Conservation (phyloP, 306 rosid genomes). For the Malus fusca region DNA sequence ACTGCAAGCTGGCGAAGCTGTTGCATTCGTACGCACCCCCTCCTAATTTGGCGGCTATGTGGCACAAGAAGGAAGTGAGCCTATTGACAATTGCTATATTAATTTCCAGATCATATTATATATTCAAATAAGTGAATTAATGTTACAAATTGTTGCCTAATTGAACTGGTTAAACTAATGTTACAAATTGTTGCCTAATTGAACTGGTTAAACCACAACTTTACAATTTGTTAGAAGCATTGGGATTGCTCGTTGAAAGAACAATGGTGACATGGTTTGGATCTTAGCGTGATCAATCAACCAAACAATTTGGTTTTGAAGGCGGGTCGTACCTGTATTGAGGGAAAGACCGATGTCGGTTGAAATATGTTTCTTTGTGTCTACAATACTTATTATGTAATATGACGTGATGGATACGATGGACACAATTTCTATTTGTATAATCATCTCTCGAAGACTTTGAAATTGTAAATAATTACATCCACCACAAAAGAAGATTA, state of each 20-base stretch:
- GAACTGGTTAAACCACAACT: not conserved
- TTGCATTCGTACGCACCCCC: conserved; percentile 19
- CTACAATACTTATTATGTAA: not conserved
- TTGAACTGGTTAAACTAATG: not conserved
- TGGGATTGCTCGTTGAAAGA: too few relatives aligned
- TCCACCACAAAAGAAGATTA: too few relatives aligned
- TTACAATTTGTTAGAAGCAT: not conserved
- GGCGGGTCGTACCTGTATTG: not conserved
- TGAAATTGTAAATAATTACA: too few relatives aligned
- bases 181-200: not conserved
- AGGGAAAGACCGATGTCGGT: not conserved
- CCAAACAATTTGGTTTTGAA: not conserved
- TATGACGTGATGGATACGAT: too few relatives aligned
- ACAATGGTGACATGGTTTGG: not conserved
- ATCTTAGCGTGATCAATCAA: not conserved
- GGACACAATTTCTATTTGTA: too few relatives aligned
- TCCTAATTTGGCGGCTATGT: not conserved
- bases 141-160: not conserved
- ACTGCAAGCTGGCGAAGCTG: conserved; percentile 38
- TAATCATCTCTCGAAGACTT: too few relatives aligned
- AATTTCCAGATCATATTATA: not conserved
- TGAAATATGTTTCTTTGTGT: too few relatives aligned
- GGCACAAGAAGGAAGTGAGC: not conserved
- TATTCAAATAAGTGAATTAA: not conserved
- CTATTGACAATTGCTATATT: not conserved